phyloP scores from a whole-genome alignment of 371 early-diverging fungal species.

The Fennellomyces sp. region DNA sequence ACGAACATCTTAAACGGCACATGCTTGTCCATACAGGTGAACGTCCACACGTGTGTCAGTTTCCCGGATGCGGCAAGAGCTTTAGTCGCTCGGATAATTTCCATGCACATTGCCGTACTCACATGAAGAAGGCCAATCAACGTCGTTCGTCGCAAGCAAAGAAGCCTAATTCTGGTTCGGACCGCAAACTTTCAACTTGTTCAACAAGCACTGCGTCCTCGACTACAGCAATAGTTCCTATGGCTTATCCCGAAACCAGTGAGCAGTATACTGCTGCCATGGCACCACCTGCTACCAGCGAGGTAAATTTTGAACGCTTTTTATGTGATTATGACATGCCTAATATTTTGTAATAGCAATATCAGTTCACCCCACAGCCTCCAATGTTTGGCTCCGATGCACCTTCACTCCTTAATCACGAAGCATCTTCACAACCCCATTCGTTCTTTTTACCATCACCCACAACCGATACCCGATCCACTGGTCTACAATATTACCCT shows the following conservation, averaged over 20 bases:
- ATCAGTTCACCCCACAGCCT: not conserved
- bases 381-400: not conserved
- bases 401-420: constrained; percentile 5
- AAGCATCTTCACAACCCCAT: constrained; percentile 3
- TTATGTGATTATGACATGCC: not conserved
- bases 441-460: constrained; percentile 10
- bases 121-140: constrained; percentile 22
- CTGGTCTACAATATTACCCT: not conserved
- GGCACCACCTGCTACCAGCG: not conserved
- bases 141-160: not conserved
- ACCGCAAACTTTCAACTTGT: not conserved
- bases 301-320: not conserved
- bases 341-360: not conserved
- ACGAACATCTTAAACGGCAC: constrained; percentile 81
- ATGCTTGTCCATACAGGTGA: constrained; percentile 63
- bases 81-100: constrained; percentile 74
- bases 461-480: not conserved
- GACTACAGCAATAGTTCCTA: too few species aligned
- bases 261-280: not conserved
- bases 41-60: constrained; percentile 60
- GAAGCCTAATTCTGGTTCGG: too few species aligned
- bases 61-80: constrained; percentile 58
- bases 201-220: too few species aligned
- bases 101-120: constrained; percentile 49
- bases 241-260: too few species aligned